A percentile compares a stretch with the other conserved stretches of the same genome.
phyloP scores from a whole-genome alignment of 2,329 filamentous ascomycete genomes.

The Exserohilum turcica region DNA sequence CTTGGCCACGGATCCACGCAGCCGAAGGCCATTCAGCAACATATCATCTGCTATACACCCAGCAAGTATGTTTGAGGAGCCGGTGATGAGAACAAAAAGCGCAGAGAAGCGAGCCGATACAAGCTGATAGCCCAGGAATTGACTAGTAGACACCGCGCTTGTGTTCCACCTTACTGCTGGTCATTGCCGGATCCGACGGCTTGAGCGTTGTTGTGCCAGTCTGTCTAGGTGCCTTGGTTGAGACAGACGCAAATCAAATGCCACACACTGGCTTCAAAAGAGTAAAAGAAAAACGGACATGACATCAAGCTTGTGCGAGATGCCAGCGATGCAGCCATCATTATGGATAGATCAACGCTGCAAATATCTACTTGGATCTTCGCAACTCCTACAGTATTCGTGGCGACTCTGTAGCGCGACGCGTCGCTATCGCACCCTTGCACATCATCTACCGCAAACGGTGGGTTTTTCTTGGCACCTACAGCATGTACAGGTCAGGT shows the following conservation, averaged over 20 bases:
- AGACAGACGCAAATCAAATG: background rate
- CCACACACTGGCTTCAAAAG: background rate
- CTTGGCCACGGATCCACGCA: background rate
- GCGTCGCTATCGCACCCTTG: background rate
- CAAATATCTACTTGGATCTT: background rate
- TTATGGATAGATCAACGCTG: background rate
- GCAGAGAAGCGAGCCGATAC: background rate
- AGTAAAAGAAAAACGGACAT: background rate
- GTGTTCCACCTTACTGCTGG: background rate
- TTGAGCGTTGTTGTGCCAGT: background rate
- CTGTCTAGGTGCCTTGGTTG: background rate
- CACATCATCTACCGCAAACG: background rate
- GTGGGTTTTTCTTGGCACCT: background rate
- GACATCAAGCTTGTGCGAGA: background rate
- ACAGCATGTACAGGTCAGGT: background rate
- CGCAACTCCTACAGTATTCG: background rate
- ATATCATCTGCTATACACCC: background rate
- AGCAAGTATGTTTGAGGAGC: background rate
- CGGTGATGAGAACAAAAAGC: background rate
- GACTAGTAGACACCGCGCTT: background rate
- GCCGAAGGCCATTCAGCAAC: conserved; percentile 1
- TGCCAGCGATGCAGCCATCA: background rate
- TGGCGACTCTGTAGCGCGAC: background rate
- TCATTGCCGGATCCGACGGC: background rate
- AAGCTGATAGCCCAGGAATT: background rate